Percentiles rank a stretch among this genome's conserved stretches.
Conservation (phyloP, 139 green algal species). For the Micractinium sp. region DNA sequence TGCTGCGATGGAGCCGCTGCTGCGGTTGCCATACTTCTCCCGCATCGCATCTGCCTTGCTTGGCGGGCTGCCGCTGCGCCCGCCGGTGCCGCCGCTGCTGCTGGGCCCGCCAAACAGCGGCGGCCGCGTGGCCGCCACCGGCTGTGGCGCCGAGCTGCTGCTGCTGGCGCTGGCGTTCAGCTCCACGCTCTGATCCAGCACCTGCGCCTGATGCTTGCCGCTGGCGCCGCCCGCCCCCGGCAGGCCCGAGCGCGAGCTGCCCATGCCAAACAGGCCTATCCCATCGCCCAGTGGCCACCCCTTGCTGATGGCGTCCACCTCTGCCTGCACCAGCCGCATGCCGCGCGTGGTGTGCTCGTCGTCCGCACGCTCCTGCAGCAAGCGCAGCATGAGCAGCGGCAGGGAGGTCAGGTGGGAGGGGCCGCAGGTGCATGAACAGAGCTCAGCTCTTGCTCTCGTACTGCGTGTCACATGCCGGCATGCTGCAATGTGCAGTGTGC, state of each 20-base stretch:
- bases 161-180: slow-evolving; percentile 14
- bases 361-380: slow-evolving; percentile 67
- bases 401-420: background rate
- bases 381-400: background rate
- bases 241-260: background rate
- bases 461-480: background rate
- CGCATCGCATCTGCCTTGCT: slow-evolving; percentile 15
- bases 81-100: background rate
- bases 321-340: slow-evolving; percentile 46
- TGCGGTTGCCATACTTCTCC: slow-evolving; percentile 19
- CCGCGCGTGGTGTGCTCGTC: slow-evolving; percentile 70
- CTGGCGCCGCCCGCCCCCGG: background rate
- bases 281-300: slow-evolving; percentile 54
- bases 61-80: background rate
- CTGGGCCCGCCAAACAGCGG: slow-evolving; percentile 34
- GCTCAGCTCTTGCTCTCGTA: no score
- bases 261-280: slow-evolving; percentile 45
- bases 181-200: slow-evolving; percentile 9
- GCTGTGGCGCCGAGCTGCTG: background rate
- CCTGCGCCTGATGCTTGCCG: background rate
- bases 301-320: slow-evolving; percentile 42
- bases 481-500: background rate
- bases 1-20: background rate
- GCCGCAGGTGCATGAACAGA: background rate
- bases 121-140: background rate